These are phyloP conservation scores for Trebouxiophyceae sp. DNA, from an alignment of 163 green algal species.

Conservation along the genomic window DNA sequence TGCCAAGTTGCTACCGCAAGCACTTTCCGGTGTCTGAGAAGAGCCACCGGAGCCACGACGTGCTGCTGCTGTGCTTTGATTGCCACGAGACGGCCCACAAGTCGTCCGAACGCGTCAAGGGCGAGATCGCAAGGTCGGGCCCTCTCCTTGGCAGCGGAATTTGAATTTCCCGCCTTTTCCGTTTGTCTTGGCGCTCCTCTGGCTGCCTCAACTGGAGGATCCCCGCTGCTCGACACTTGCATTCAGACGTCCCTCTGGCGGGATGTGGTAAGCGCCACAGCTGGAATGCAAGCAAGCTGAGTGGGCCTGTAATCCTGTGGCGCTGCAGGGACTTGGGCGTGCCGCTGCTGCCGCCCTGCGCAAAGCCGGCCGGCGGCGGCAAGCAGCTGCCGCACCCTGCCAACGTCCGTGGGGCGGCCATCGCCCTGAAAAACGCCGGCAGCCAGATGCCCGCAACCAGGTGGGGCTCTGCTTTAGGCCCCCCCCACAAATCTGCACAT, in stretches of 20 bases:
- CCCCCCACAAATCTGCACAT: too few relatives aligned
- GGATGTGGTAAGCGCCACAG: background rate
- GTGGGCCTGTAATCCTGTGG: background rate
- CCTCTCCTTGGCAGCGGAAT: background rate
- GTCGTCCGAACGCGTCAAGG: constrained; percentile 64
- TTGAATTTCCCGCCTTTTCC: too few relatives aligned
- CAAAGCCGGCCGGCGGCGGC: too few relatives aligned
- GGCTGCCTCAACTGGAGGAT: background rate
- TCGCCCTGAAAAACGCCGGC: too few relatives aligned
- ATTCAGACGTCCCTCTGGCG: constrained; percentile 5
- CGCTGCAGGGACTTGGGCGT: too few relatives aligned
- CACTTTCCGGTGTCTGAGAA: constrained; percentile 55
- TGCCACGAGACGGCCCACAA: constrained; percentile 62
- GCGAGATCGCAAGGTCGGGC: constrained; percentile 21
- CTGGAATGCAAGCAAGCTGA: constrained; percentile 1
- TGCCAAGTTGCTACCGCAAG: constrained; percentile 48
- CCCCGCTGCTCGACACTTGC: constrained; percentile 34
- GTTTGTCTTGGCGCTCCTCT: too few relatives aligned
- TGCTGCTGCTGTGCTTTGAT: constrained; percentile 61
- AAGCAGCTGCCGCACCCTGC: too few relatives aligned
- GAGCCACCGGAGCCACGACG: constrained; percentile 53
- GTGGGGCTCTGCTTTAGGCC: too few relatives aligned
- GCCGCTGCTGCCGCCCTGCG: too few relatives aligned
- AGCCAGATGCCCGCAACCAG: too few relatives aligned
- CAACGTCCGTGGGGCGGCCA: too few relatives aligned